Conservation (phyloP, 495 filamentous ascomycete genomes). For the Penicillium steckii region DNA sequence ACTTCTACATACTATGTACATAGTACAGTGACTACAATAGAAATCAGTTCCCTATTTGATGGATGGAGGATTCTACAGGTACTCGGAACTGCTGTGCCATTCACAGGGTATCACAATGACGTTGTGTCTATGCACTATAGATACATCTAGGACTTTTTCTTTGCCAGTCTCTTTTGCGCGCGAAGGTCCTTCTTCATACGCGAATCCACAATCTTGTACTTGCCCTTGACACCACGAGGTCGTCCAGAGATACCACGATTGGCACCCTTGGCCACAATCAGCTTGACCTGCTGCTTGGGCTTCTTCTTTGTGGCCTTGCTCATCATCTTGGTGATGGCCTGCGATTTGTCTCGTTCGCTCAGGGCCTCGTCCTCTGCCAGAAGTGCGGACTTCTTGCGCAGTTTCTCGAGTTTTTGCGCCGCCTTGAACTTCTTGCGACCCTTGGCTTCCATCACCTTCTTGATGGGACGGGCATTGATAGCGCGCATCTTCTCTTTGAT, state of each 20-base stretch:
- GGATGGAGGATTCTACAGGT: too few species aligned
- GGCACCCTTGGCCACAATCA: slow-evolving; percentile 82
- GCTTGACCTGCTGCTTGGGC: slow-evolving; percentile 76
- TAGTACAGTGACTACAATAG: too few species aligned
- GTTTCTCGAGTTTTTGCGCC: slow-evolving; percentile 83
- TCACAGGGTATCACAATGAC: slow-evolving; percentile 16
- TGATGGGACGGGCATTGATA: slow-evolving; percentile 95
- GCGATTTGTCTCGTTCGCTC: slow-evolving; percentile 92
- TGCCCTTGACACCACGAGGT: slow-evolving; percentile 87
- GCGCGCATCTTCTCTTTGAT: slow-evolving; percentile 94
- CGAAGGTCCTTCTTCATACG: slow-evolving; percentile 98
- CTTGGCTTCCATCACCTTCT: slow-evolving; percentile 97
- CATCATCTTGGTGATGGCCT: slow-evolving; percentile 78
- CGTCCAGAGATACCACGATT: slow-evolving; percentile 82
- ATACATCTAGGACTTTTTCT: slow-evolving; percentile 53
- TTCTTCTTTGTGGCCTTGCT: slow-evolving; percentile 81
- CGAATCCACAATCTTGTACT: slow-evolving; percentile 98
- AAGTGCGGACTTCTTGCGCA: slow-evolving; percentile 90
- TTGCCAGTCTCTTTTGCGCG: slow-evolving; percentile 79
- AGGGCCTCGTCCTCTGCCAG: slow-evolving; percentile 84
- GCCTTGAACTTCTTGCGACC: slow-evolving; percentile 96
- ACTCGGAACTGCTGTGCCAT: too few species aligned
- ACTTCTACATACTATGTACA: too few species aligned
- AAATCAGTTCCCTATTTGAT: too few species aligned
- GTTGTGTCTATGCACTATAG: slow-evolving; percentile 19